Percentiles rank a stretch among this genome's conserved stretches.
Evolutionary conservation across 129 eudicot species (phyloP).

Genomic region (Helichrysum umbraculigerum): DNA sequence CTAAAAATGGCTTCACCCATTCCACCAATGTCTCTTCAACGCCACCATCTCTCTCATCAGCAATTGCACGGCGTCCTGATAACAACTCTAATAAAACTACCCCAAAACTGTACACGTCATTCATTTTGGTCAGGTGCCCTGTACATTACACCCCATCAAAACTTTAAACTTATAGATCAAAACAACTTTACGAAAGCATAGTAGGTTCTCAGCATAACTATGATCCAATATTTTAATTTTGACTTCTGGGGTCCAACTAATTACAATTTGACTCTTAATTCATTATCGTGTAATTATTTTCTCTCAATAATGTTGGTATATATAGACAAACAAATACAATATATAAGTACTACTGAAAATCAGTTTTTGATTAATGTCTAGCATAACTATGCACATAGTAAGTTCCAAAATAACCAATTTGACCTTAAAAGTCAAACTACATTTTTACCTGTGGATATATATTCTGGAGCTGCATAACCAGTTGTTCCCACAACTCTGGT

Average conservation of each 20-base stretch:
- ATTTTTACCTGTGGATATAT: slow-evolving; percentile 57
- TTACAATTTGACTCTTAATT: neutral
- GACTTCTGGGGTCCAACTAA: slow-evolving; percentile 12
- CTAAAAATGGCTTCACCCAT: slow-evolving; percentile 70
- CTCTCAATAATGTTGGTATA: neutral
- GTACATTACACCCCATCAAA: neutral
- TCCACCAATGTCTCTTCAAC: slow-evolving; percentile 66
- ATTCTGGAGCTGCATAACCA: slow-evolving; percentile 85
- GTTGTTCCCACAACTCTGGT: slow-evolving; percentile 74
- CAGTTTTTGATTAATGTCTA: too few species aligned
- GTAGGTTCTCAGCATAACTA: neutral
- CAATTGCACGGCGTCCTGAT: slow-evolving; percentile 71
- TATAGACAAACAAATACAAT: neutral
- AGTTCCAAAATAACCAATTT: slow-evolving; percentile 1
- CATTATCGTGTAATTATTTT: neutral
- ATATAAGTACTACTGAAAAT: neutral
- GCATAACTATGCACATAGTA: neutral
- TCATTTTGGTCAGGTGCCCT: slow-evolving; percentile 70
- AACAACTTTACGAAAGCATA: neutral
- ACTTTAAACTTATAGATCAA: neutral
- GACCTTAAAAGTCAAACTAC: slow-evolving; percentile 31
- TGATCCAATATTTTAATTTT: slow-evolving; percentile 9
- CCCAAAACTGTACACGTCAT: slow-evolving; percentile 80
- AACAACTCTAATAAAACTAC: slow-evolving; percentile 67
- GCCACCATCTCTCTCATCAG: slow-evolving; percentile 59